phyloP scores from a whole-genome alignment of 768 basidiomycete species.

The Steccherinum ochraceum region DNA sequence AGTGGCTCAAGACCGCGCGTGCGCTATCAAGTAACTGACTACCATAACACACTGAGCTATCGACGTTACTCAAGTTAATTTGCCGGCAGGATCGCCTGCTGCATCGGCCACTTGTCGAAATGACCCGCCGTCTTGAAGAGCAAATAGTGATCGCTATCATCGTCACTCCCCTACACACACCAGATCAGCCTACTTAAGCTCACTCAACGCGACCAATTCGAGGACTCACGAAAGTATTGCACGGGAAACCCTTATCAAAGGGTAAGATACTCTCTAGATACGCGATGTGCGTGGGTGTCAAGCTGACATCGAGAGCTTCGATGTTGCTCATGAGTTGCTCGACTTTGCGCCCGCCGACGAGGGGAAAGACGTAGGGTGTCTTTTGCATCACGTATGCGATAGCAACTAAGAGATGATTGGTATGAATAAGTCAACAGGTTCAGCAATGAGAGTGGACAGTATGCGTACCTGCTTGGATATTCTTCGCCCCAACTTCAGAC shows the following conservation, averaged over 20 bases:
- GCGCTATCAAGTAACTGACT: background rate
- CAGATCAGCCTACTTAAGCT: background rate
- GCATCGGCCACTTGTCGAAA: slow-evolving; percentile 15
- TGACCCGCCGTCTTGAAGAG: slow-evolving; percentile 12
- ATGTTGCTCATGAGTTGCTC: slow-evolving; percentile 41
- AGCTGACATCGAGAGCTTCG: slow-evolving; percentile 36
- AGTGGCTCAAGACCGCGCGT: background rate
- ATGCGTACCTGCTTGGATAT: slow-evolving; percentile 9
- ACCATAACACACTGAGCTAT: background rate
- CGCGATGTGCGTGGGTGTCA: slow-evolving; percentile 36
- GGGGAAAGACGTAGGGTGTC: slow-evolving; percentile 40
- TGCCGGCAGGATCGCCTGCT: slow-evolving; percentile 10
- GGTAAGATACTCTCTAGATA: slow-evolving; percentile 33
- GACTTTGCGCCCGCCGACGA: slow-evolving; percentile 41
- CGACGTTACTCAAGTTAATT: background rate
- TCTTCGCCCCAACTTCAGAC: slow-evolving; percentile 34
- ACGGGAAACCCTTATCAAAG: slow-evolving; percentile 39
- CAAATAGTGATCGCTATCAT: slow-evolving; percentile 18
- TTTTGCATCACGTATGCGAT: slow-evolving; percentile 49
- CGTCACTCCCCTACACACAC: slow-evolving; percentile 19
- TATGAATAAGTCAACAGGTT: background rate
- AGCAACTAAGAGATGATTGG: slow-evolving; percentile 30
- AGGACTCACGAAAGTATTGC: slow-evolving; percentile 20
- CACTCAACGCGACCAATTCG: background rate
- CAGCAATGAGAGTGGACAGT: background rate